A percentile compares a stretch with the other conserved stretches of the same genome.
phyloP scores from a whole-genome alignment of 768 basidiomycete genomes.

The Amanita molliuscula region DNA sequence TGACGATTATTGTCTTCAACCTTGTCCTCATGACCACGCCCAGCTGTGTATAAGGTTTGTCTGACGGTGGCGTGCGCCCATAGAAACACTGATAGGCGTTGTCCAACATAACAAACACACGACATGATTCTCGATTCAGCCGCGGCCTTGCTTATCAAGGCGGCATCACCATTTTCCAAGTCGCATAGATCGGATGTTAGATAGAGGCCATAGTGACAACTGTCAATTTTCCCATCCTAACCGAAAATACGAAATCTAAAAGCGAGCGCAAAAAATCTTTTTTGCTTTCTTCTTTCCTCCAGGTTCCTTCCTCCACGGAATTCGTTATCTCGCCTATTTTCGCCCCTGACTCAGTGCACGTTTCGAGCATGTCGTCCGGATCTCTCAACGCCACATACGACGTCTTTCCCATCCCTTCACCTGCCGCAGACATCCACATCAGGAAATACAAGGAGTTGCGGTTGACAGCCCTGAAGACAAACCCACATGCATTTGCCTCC shows the following conservation, averaged over 20 bases:
- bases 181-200: not conserved
- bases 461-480: slow-evolving; percentile 15
- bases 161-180: not conserved
- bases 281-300: not conserved
- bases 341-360: not conserved
- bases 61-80: not conserved
- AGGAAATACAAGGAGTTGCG: slow-evolving; percentile 15
- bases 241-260: not conserved
- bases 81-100: not conserved
- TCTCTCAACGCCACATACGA: slow-evolving; percentile 1
- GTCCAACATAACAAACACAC: too few relatives aligned
- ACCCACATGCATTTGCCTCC: slow-evolving; percentile 20
- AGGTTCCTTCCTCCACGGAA: not conserved
- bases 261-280: not conserved
- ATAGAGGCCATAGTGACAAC: not conserved
- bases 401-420: slow-evolving; percentile 13
- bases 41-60: not conserved
- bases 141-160: not conserved
- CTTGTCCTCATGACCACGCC: not conserved
- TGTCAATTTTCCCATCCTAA: not conserved
- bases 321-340: not conserved
- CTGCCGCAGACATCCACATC: slow-evolving; percentile 13
- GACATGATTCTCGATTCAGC: not conserved
- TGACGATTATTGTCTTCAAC: not conserved
- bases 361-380: not conserved